phyloP scores from a whole-genome alignment of 2,329 filamentous ascomycete species.

The Colletotrichum sp. region DNA sequence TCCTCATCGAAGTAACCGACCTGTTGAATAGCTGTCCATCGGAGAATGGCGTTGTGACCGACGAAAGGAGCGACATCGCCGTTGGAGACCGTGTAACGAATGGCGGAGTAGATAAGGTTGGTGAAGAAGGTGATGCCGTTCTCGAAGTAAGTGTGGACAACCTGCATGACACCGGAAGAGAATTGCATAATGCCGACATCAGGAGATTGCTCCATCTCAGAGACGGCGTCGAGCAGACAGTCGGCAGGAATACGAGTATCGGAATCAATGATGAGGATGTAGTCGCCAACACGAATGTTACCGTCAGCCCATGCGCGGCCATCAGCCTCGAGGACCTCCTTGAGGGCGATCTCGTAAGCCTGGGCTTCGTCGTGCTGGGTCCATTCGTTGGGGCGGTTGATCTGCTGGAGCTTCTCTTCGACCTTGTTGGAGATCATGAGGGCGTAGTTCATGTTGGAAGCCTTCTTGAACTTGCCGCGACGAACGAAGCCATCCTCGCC shows the following conservation, averaged over 20 bases:
- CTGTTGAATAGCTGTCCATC: constrained; percentile 78
- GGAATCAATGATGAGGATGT: constrained; percentile 80
- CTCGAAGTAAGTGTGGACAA: constrained; percentile 76
- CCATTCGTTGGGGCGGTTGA: constrained; percentile 67
- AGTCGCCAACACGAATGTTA: constrained; percentile 85
- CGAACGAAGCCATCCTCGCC: constrained; percentile 67
- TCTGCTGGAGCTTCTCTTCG: constrained; percentile 68
- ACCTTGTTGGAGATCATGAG: constrained; percentile 73
- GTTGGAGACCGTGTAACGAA: constrained; percentile 78
- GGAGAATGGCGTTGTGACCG: constrained; percentile 79
- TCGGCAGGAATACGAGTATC: constrained; percentile 80
- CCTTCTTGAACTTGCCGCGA: constrained; percentile 73
- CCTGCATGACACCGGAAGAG: constrained; percentile 80
- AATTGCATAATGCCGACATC: constrained; percentile 83
- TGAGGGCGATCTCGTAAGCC: constrained; percentile 70
- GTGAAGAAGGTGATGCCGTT: constrained; percentile 76
- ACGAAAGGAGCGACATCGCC: constrained; percentile 81
- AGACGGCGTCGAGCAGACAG: constrained; percentile 79
- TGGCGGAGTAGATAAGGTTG: constrained; percentile 78
- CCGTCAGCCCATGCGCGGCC: constrained; percentile 82
- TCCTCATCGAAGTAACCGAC: constrained; percentile 74
- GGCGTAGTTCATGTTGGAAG: constrained; percentile 76
- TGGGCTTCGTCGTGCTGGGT: constrained; percentile 70
- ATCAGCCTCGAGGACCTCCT: constrained; percentile 70
- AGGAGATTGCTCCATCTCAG: constrained; percentile 81